A percentile compares a stretch with the other conserved stretches of the same genome.
phyloP scores from a whole-genome alignment of 306 rosid genomes.

The Alnus rubra region DNA sequence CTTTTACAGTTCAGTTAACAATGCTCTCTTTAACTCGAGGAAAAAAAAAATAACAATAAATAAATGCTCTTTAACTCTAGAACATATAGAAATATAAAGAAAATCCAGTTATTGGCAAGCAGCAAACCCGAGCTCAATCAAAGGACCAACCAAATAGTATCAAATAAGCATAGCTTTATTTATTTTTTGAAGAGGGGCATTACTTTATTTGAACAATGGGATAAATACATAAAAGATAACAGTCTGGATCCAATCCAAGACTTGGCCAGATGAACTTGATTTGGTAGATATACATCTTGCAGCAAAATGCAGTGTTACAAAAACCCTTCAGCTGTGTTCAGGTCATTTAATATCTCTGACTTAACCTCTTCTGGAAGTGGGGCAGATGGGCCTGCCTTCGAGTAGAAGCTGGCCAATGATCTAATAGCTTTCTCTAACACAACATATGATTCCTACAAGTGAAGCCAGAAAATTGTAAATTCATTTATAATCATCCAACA shows the following conservation, averaged over 20 bases:
- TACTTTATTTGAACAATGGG: not conserved
- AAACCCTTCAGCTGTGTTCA: conserved; percentile 63
- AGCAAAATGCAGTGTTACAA: conserved; percentile 30
- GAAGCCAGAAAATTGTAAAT: conserved; percentile 24
- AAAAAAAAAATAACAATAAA: too few species aligned
- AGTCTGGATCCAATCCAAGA: conserved; percentile 9
- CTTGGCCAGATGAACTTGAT: not conserved
- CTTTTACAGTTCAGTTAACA: too few species aligned
- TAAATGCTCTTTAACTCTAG: too few species aligned
- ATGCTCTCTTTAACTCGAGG: too few species aligned
- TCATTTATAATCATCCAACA: conserved; percentile 2
- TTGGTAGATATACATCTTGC: not conserved
- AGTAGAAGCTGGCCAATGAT: conserved; percentile 79
- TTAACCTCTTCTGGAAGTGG: conserved; percentile 64
- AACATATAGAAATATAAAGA: not conserved
- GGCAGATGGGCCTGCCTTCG: conserved; percentile 90
- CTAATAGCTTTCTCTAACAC: conserved; percentile 78
- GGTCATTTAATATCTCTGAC: conserved; percentile 67
- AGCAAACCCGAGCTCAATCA: not conserved
- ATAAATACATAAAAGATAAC: not conserved
- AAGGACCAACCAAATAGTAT: not conserved
- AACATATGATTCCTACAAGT: conserved; percentile 73
- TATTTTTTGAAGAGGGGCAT: too few species aligned
- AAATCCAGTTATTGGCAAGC: not conserved
- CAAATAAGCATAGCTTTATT: not conserved